These are phyloP conservation scores for Leptographium flavum DNA, from an alignment of 2,329 filamentous ascomycete genomes.

Conservation along the genomic window DNA sequence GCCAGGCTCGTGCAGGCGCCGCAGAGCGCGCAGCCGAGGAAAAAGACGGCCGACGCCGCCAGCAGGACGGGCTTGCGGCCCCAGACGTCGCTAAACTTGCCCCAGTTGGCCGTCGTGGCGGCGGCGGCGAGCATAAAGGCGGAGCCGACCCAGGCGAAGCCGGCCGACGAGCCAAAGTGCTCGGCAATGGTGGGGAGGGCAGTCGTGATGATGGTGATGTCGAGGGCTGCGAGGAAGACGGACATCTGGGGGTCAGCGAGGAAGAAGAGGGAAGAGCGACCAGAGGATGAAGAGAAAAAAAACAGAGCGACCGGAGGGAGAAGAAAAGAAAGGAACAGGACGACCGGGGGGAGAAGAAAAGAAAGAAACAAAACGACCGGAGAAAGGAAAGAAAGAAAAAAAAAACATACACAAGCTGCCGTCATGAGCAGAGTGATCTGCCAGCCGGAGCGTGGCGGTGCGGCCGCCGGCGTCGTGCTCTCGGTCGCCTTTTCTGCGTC, in stretches of 20 bases:
- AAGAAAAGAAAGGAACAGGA: not conserved
- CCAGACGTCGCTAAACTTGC: slow-evolving; percentile 44
- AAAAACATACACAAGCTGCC: not conserved
- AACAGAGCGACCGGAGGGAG: too few species aligned
- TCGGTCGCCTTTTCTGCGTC: too few species aligned
- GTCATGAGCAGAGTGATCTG: not conserved
- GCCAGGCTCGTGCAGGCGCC: slow-evolving; percentile 33
- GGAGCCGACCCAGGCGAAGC: slow-evolving; percentile 66
- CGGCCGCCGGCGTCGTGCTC: not conserved
- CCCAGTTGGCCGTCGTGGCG: slow-evolving; percentile 55
- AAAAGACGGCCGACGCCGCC: slow-evolving; percentile 35
- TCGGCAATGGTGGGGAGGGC: slow-evolving; percentile 50
- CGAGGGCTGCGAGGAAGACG: slow-evolving; percentile 39
- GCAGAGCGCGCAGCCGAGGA: slow-evolving; percentile 38
- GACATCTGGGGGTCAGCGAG: slow-evolving; percentile 10
- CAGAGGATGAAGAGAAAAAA: not conserved
- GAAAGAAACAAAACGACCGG: not conserved
- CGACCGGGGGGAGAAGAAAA: not conserved
- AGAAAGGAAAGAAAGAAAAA: not conserved
- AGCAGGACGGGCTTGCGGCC: slow-evolving; percentile 42
- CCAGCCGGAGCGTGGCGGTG: not conserved
- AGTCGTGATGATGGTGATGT: slow-evolving; percentile 50
- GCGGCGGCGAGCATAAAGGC: slow-evolving; percentile 60
- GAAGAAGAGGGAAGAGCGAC: not conserved
- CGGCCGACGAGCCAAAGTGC: slow-evolving; percentile 49